These are phyloP conservation scores for Plasmopara halstedii DNA, from an alignment of 352 stramenopile species.

Conservation along the genomic window DNA sequence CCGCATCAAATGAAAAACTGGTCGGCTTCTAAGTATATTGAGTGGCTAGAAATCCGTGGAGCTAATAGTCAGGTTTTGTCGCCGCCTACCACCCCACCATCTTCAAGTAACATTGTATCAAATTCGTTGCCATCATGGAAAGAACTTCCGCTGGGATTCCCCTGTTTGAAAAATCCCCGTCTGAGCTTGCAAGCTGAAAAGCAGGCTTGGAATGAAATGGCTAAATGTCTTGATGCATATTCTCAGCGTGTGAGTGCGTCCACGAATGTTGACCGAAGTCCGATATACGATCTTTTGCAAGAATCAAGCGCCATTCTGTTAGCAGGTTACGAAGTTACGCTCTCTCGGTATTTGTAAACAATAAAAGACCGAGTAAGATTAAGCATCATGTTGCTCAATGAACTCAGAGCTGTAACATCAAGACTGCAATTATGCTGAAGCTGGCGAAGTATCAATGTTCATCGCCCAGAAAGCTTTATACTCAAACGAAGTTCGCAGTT, in stretches of 20 bases:
- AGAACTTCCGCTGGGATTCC: conserved; percentile 56
- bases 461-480: too few species aligned
- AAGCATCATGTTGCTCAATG: neutral
- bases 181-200: conserved; percentile 53
- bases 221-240: conserved; percentile 72
- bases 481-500: too few species aligned
- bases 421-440: neutral
- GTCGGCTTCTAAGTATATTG: conserved; percentile 67
- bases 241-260: conserved; percentile 61
- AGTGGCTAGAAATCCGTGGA: conserved; percentile 66
- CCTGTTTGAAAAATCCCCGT: conserved; percentile 49
- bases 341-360: conserved; percentile 18
- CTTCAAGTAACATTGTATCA: conserved; percentile 16
- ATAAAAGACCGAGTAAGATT: neutral
- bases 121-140: conserved; percentile 17
- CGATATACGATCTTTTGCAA: conserved; percentile 67
- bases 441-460: neutral
- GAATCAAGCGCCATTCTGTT: conserved; percentile 72
- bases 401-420: neutral
- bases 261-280: conserved; percentile 32
- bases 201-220: conserved; percentile 73
- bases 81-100: conserved; percentile 11
- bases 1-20: conserved; percentile 71
- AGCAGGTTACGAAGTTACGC: conserved; percentile 66
- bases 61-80: conserved; percentile 18